Evolutionary conservation across 257 asterid species (phyloP).

Genomic region (Asclepias syriaca): DNA sequence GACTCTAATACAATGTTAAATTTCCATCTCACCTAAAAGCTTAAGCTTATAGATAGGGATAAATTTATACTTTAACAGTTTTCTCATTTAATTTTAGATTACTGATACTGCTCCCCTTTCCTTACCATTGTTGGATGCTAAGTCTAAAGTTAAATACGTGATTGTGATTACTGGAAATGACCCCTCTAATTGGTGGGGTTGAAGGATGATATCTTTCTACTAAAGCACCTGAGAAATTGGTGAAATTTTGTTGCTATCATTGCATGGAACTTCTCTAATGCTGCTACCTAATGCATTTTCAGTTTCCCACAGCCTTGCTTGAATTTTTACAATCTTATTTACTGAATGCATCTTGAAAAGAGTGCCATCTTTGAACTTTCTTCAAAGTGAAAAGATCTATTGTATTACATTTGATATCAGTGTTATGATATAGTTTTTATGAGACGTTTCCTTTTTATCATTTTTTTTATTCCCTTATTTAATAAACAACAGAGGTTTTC

Average conservation of each 20-base stretch:
- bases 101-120: background rate
- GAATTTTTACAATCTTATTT: background rate
- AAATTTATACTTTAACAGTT: background rate
- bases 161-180: background rate
- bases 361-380: background rate
- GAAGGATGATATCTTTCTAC: background rate
- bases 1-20: too few relatives aligned
- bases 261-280: background rate
- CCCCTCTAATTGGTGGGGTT: background rate
- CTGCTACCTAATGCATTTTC: background rate
- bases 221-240: background rate
- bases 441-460: background rate
- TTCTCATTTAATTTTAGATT: background rate
- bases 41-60: too few relatives aligned
- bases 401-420: background rate
- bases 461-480: background rate
- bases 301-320: background rate
- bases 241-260: background rate
- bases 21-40: too few relatives aligned
- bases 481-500: background rate
- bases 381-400: background rate
- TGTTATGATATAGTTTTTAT: background rate
- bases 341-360: background rate
- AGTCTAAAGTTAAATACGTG: background rate
- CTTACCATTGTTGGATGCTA: background rate